These are phyloP conservation scores for Claviceps digitariae DNA, from an alignment of 2,329 filamentous ascomycete species.

Conservation along the genomic window DNA sequence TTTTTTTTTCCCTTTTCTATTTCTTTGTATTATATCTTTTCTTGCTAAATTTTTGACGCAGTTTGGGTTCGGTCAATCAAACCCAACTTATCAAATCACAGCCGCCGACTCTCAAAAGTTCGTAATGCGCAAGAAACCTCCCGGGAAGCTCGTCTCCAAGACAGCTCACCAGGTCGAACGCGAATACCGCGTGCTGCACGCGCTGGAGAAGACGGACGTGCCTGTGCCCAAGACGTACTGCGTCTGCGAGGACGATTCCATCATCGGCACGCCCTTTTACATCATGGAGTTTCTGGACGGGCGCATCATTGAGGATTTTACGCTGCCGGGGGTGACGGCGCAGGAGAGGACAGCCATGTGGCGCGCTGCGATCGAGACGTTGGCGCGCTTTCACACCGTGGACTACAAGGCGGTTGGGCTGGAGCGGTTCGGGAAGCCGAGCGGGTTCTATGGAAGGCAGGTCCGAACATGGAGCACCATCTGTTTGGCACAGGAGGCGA, in stretches of 20 bases:
- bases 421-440: slow-evolving; percentile 55
- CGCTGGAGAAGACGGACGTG: slow-evolving; percentile 64
- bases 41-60: slow-evolving; percentile 21
- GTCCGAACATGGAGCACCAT: slow-evolving; percentile 71
- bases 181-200: slow-evolving; percentile 82
- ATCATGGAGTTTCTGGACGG: slow-evolving; percentile 94
- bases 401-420: slow-evolving; percentile 53
- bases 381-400: slow-evolving; percentile 76
- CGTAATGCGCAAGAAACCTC: slow-evolving; percentile 95
- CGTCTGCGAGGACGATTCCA: slow-evolving; percentile 66
- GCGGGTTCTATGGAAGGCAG: slow-evolving; percentile 76
- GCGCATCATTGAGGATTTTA: slow-evolving; percentile 80
- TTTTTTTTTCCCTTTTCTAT: neutral
- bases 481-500: slow-evolving; percentile 61
- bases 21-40: neutral
- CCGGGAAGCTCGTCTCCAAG: slow-evolving; percentile 83
- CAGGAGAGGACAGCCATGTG: slow-evolving; percentile 68
- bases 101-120: slow-evolving; percentile 55
- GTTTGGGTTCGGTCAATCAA: slow-evolving; percentile 96
- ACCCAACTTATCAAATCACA: slow-evolving; percentile 89
- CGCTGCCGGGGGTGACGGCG: slow-evolving; percentile 58
- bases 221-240: slow-evolving; percentile 74
- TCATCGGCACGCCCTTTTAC: slow-evolving; percentile 89
- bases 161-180: slow-evolving; percentile 94
- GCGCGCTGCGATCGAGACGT: slow-evolving; percentile 67